These are phyloP conservation scores for Circinella umbellata DNA, from an alignment of 371 early-diverging fungal species.

Conservation along the genomic window DNA sequence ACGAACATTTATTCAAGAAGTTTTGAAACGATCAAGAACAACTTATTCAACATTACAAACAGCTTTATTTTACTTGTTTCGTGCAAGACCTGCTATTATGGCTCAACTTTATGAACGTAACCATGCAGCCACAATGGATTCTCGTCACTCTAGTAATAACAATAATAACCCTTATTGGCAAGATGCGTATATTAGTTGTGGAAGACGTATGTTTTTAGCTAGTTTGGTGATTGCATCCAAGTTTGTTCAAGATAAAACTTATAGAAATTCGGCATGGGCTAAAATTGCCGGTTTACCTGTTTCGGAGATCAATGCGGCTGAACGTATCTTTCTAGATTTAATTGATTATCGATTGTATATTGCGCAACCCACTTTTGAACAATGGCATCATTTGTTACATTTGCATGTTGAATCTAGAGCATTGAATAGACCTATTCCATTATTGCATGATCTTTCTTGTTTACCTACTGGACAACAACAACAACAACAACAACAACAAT, in stretches of 20 bases:
- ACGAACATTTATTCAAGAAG: slow-evolving; percentile 76
- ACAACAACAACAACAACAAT: slow-evolving; percentile 1
- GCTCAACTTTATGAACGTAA: slow-evolving; percentile 23
- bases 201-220: slow-evolving; percentile 82
- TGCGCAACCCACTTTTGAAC: slow-evolving; percentile 59
- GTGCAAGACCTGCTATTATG: slow-evolving; percentile 44
- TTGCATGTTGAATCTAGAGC: slow-evolving; percentile 35
- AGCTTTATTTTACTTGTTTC: slow-evolving; percentile 72
- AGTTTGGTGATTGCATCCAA: slow-evolving; percentile 80
- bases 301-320: slow-evolving; percentile 74
- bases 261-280: slow-evolving; percentile 83
- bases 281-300: slow-evolving; percentile 79
- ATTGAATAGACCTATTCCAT: slow-evolving; percentile 10
- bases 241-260: slow-evolving; percentile 79
- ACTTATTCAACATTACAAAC: slow-evolving; percentile 82
- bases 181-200: slow-evolving; percentile 58
- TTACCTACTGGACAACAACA: slow-evolving; percentile 16
- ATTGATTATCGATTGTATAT: slow-evolving; percentile 79
- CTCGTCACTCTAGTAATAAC: too few relatives aligned
- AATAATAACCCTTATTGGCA: slow-evolving; percentile 16
- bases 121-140: background rate
- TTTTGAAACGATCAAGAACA: slow-evolving; percentile 77
- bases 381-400: slow-evolving; percentile 47
- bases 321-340: slow-evolving; percentile 71
- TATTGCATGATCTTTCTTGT: slow-evolving; percentile 16